These are phyloP conservation scores for Tubosaeta brunneosetosa DNA, from an alignment of 768 basidiomycete genomes.

Conservation along the genomic window DNA sequence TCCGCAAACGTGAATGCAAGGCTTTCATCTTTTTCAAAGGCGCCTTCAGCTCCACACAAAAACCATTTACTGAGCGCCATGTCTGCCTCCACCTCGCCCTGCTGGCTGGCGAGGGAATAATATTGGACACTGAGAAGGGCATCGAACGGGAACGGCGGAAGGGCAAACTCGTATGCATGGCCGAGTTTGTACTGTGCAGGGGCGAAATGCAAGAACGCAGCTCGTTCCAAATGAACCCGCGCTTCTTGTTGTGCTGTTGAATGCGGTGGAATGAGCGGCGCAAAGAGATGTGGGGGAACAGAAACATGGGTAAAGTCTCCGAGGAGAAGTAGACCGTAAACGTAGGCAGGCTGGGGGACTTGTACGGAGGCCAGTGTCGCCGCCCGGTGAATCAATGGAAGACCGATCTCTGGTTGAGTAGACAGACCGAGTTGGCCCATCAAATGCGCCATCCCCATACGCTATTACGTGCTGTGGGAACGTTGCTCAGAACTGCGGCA, in stretches of 20 bases:
- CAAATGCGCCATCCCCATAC: conserved; percentile 89
- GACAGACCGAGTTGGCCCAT: conserved; percentile 78
- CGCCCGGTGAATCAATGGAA: conserved; percentile 72
- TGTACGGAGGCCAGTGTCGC: conserved; percentile 69
- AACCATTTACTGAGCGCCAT: conserved; percentile 99
- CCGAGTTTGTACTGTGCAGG: conserved; percentile 93
- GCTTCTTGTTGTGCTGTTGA: conserved; percentile 55
- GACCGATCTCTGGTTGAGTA: conserved; percentile 48
- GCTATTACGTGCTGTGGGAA: conserved; percentile 38
- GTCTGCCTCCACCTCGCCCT: conserved; percentile 88
- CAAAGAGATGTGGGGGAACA: conserved; percentile 47
- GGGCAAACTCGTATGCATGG: conserved; percentile 87
- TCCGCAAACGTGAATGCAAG: conserved; percentile 88
- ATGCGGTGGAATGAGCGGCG: conserved; percentile 50
- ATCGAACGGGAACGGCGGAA: conserved; percentile 81
- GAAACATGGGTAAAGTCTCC: conserved; percentile 72
- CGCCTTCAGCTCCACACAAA: conserved; percentile 73
- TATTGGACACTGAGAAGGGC: conserved; percentile 87
- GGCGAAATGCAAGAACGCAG: conserved; percentile 80
- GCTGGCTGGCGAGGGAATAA: conserved; percentile 77
- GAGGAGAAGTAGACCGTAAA: conserved; percentile 82
- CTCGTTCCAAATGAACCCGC: conserved; percentile 70
- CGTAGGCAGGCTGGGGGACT: conserved; percentile 85
- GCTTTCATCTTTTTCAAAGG: conserved; percentile 82
- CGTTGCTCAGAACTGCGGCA: not conserved